Percentiles rank a stretch among this genome's conserved stretches.
These are phyloP conservation scores for Suhomyces wounanorum DNA, from an alignment of 1,139 yeast genomes.

Conservation along the genomic window DNA sequence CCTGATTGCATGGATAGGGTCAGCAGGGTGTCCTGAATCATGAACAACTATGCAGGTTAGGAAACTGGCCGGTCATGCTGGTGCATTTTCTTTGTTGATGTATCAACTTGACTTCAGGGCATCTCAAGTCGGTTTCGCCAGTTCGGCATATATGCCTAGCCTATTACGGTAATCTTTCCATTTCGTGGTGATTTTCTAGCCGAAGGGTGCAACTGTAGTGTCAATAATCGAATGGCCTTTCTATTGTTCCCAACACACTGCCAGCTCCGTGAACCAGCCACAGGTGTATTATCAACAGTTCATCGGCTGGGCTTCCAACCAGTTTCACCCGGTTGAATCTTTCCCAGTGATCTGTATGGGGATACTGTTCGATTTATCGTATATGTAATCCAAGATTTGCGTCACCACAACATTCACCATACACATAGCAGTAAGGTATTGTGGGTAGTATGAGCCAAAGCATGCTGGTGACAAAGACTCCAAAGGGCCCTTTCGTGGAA, in stretches of 20 bases:
- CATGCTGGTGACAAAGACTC: neutral
- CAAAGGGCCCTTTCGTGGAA: neutral
- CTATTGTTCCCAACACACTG: no score
- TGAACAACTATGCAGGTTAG: no score
- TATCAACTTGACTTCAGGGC: no score
- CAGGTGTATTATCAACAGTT: neutral
- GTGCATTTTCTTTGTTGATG: no score
- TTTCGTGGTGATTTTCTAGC: neutral
- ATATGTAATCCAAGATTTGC: neutral
- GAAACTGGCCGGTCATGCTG: no score
- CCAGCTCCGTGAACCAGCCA: neutral
- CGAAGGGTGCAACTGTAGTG: neutral
- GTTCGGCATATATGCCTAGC: neutral
- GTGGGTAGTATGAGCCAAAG: neutral
- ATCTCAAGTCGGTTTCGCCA: no score
- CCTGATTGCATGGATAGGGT: no score
- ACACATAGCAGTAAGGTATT: neutral
- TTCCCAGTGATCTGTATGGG: neutral
- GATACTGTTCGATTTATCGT: neutral
- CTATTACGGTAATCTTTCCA: neutral
- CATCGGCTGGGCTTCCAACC: neutral
- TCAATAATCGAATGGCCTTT: neutral
- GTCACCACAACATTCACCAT: neutral
- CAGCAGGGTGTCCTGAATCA: no score
- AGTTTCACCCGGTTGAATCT: neutral